A percentile compares a stretch with the other conserved stretches of the same genome.
These are phyloP conservation scores for Pyricularia sp. DNA, from an alignment of 2,329 filamentous ascomycete genomes.

Conservation along the genomic window DNA sequence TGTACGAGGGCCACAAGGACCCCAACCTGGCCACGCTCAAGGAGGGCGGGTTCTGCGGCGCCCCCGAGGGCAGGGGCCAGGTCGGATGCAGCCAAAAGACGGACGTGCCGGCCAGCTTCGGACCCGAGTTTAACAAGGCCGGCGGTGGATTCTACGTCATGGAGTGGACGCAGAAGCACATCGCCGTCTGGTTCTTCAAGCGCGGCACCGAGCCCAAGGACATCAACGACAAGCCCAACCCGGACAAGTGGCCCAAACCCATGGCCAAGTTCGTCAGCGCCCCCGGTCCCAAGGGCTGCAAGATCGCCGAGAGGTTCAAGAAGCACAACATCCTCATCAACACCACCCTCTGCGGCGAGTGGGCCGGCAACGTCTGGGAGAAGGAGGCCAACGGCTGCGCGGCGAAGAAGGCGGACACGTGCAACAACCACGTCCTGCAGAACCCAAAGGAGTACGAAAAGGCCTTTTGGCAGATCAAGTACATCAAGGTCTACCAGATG, in stretches of 20 bases:
- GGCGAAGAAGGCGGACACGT: slow-evolving; percentile 47
- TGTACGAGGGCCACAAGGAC: slow-evolving; percentile 9
- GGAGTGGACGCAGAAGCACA: slow-evolving; percentile 64
- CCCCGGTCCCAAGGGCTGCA: slow-evolving; percentile 49
- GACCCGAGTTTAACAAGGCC: slow-evolving; percentile 59
- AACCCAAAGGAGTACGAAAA: slow-evolving; percentile 63
- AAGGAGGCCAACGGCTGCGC: slow-evolving; percentile 45
- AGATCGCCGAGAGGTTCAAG: slow-evolving; percentile 61
- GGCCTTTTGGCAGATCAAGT: slow-evolving; percentile 71
- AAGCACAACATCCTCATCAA: slow-evolving; percentile 71
- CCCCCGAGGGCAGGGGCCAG: slow-evolving; percentile 23
- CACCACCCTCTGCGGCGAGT: slow-evolving; percentile 80
- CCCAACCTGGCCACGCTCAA: background rate
- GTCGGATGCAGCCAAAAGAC: slow-evolving; percentile 51
- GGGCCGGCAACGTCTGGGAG: slow-evolving; percentile 67
- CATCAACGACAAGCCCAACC: slow-evolving; percentile 54
- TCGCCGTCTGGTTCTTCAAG: slow-evolving; percentile 77
- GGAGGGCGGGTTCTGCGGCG: slow-evolving; percentile 10
- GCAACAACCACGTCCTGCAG: slow-evolving; percentile 60
- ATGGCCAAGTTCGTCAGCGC: slow-evolving; percentile 54
- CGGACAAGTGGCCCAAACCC: slow-evolving; percentile 59
- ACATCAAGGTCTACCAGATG: slow-evolving; percentile 52
- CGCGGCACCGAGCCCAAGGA: slow-evolving; percentile 38
- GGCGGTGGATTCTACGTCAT: slow-evolving; percentile 65
- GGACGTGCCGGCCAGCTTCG: slow-evolving; percentile 41